Conservation (phyloP, 495 filamentous ascomycete genomes). For the Aspergillus hancockii region DNA sequence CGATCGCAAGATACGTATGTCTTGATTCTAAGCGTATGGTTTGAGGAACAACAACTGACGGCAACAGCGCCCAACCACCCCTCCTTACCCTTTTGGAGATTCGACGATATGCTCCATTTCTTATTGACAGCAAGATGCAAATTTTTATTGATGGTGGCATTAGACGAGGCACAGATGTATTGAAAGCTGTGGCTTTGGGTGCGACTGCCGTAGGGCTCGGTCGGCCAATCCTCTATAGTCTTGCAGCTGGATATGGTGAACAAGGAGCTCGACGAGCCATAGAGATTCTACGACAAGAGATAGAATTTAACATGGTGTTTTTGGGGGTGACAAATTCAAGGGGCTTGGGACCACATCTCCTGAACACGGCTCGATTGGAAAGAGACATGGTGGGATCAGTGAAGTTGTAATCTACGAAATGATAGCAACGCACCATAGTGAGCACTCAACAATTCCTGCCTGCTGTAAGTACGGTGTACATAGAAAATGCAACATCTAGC, state of each 20-base stretch:
- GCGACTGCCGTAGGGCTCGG: conserved; percentile 86
- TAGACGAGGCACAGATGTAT: conserved; percentile 79
- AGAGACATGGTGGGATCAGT: conserved; percentile 36
- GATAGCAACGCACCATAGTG: too few relatives aligned
- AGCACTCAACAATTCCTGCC: too few relatives aligned
- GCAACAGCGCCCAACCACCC: conserved; percentile 75
- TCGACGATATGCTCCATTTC: conserved; percentile 61
- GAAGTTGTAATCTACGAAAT: conserved; percentile 28
- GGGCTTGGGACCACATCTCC: conserved; percentile 33
- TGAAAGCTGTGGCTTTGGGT: conserved; percentile 85
- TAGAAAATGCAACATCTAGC: background rate
- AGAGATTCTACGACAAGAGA: conserved; percentile 38
- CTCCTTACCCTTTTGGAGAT: conserved; percentile 69
- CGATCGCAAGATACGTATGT: conserved; percentile 46
- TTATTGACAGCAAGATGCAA: conserved; percentile 65
- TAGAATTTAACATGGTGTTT: conserved; percentile 43
- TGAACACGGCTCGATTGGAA: conserved; percentile 40
- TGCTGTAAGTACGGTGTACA: background rate
- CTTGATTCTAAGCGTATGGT: background rate
- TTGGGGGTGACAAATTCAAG: conserved; percentile 30
- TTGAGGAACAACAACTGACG: conserved; percentile 56
- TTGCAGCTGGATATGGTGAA: conserved; percentile 59
- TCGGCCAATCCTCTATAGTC: conserved; percentile 80
- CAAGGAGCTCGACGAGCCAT: conserved; percentile 34
- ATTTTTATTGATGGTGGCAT: conserved; percentile 84